Percentiles rank a stretch among this genome's conserved stretches.
These are phyloP conservation scores for Meyerozyma carpophila DNA, from an alignment of 1,139 yeast genomes.

Conservation along the genomic window DNA sequence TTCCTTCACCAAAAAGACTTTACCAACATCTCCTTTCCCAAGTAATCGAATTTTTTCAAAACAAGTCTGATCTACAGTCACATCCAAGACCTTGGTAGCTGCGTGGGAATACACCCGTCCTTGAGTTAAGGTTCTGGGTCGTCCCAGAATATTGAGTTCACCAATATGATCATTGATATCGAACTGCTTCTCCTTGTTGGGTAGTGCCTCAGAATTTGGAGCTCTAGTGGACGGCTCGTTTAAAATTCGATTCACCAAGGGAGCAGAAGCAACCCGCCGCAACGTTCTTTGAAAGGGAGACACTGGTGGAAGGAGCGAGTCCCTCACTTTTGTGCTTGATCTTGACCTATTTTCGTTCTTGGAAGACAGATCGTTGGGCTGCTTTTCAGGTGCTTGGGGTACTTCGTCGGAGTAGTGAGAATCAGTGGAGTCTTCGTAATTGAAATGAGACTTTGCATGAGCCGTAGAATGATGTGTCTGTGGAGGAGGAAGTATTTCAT, in stretches of 20 bases:
- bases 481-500: constrained; percentile 15
- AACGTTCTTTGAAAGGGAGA: constrained; percentile 49
- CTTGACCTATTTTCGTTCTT: not conserved
- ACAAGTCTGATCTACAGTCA: constrained; percentile 78
- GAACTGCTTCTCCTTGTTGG: constrained; percentile 20
- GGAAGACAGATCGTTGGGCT: not conserved
- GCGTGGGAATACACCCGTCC: constrained; percentile 66
- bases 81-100: constrained; percentile 68
- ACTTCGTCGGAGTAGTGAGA: not conserved
- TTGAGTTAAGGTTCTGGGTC: constrained; percentile 50
- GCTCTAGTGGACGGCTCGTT: constrained; percentile 18
- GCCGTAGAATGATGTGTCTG: constrained; percentile 8
- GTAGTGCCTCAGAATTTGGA: constrained; percentile 1
- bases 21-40: constrained; percentile 98
- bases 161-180: constrained; percentile 51
- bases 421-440: not conserved
- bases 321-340: constrained; percentile 1
- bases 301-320: constrained; percentile 10
- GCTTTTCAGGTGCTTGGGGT: not conserved
- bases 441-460: not conserved
- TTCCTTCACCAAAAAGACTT: constrained; percentile 87
- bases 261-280: constrained; percentile 79
- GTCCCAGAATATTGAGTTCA: constrained; percentile 37
- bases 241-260: constrained; percentile 45
- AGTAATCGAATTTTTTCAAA: constrained; percentile 83